Evolutionary conservation across 306 rosid genomes (phyloP).

Genomic region (Morella rubra): DNA sequence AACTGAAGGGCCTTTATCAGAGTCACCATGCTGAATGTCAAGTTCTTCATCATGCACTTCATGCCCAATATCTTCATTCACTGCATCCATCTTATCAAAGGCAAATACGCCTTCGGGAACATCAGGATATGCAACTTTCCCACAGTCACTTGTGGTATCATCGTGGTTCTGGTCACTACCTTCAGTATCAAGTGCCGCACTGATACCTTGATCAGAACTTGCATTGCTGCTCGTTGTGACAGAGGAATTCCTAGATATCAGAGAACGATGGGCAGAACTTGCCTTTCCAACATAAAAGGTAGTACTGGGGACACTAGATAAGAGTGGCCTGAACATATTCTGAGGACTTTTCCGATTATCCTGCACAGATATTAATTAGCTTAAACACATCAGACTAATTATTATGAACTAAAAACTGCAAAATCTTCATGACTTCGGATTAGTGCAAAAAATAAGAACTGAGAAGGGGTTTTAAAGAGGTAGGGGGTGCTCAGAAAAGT

Average conservation of each 20-base stretch:
- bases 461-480: too few species aligned
- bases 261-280: slow-evolving; percentile 58
- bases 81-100: slow-evolving; percentile 69
- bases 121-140: slow-evolving; percentile 49
- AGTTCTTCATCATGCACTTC: slow-evolving; percentile 33
- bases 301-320: slow-evolving; percentile 86
- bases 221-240: slow-evolving; percentile 77
- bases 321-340: slow-evolving; percentile 87
- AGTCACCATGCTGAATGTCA: slow-evolving; percentile 28
- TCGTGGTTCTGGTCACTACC: slow-evolving; percentile 67
- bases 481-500: neutral
- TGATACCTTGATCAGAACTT: slow-evolving; percentile 59
- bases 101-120: slow-evolving; percentile 64
- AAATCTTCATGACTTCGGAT: slow-evolving; percentile 7
- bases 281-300: slow-evolving; percentile 68
- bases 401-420: slow-evolving; percentile 1
- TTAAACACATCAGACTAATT: slow-evolving; percentile 23
- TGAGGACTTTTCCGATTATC: slow-evolving; percentile 72
- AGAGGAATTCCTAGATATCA: slow-evolving; percentile 77
- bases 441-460: neutral
- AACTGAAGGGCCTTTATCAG: slow-evolving; percentile 31
- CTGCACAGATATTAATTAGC: slow-evolving; percentile 42
- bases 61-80: slow-evolving; percentile 40
- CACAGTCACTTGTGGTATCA: slow-evolving; percentile 55
- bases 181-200: slow-evolving; percentile 55